Evolutionary conservation across 345 rosid species (phyloP).

Genomic region (Eutrema japonicum): DNA sequence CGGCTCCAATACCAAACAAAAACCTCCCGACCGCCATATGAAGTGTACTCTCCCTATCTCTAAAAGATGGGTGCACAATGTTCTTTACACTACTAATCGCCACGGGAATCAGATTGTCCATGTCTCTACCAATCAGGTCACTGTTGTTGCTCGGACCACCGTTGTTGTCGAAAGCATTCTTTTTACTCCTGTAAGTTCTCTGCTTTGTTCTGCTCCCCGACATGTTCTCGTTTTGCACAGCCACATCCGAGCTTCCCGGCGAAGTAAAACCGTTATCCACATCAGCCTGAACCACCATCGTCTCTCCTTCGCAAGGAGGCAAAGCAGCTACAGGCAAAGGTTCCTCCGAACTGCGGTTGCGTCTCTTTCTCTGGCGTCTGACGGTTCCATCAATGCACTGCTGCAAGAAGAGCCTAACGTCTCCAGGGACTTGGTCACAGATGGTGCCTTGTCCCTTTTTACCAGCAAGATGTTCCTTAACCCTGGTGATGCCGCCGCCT

Average conservation of each 20-base stretch:
- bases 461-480: conserved; percentile 92
- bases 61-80: conserved; percentile 33
- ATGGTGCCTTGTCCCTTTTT: conserved; percentile 83
- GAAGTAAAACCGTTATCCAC: conserved; percentile 38
- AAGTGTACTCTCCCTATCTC: conserved; percentile 45
- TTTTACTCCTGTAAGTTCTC: conserved; percentile 44
- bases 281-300: conserved; percentile 47
- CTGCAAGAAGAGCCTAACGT: conserved; percentile 65
- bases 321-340: conserved; percentile 48
- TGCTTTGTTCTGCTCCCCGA: conserved; percentile 35
- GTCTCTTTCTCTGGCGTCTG: conserved; percentile 71
- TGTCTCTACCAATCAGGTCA: conserved; percentile 34
- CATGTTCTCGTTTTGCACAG: conserved; percentile 31
- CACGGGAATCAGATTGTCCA: conserved; percentile 41
- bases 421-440: conserved; percentile 67
- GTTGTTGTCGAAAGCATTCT: conserved; percentile 56
- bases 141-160: conserved; percentile 35
- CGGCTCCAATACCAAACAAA: conserved; percentile 82
- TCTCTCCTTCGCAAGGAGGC: conserved; percentile 46
- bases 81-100: conserved; percentile 44
- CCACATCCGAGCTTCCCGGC: conserved; percentile 20
- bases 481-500: conserved; percentile 95
- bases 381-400: conserved; percentile 71
- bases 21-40: conserved; percentile 69
- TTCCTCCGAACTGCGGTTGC: conserved; percentile 54